Conservation (phyloP, 768 basidiomycete species). For the Lactifluus volemus region DNA sequence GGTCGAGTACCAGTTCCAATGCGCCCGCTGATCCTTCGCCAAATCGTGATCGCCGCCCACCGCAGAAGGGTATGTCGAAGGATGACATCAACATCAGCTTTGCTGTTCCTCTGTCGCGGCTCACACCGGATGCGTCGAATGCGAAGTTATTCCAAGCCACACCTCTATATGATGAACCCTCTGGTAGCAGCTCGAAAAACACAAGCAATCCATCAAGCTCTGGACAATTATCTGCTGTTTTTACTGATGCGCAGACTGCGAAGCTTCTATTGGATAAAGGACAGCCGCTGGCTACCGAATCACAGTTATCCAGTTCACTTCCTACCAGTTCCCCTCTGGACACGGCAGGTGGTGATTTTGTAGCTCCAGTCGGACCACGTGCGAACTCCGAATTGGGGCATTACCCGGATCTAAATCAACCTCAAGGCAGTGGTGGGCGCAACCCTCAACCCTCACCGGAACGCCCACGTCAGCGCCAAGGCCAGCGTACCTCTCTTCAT, state of each 20-base stretch:
- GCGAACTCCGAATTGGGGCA: conserved; percentile 80
- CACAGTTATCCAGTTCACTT: conserved; percentile 54
- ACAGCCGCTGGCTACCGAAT: conserved; percentile 45
- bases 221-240: conserved; percentile 26
- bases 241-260: conserved; percentile 33
- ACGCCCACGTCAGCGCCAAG: conserved; percentile 44
- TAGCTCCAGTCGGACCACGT: conserved; percentile 35
- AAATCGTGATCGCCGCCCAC: conserved; percentile 10
- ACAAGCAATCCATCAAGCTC: conserved; percentile 41
- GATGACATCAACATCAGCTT: conserved; percentile 51
- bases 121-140: conserved; percentile 45
- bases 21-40: conserved; percentile 33
- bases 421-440: conserved; percentile 26
- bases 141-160: conserved; percentile 51
- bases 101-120: conserved; percentile 48
- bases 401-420: conserved; percentile 55
- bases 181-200: conserved; percentile 31
- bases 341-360: conserved; percentile 21
- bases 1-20: conserved; percentile 48
- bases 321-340: conserved; percentile 41
- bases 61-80: conserved; percentile 38
- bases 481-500: conserved; percentile 55
- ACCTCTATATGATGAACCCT: conserved; percentile 23
- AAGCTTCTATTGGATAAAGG: conserved; percentile 38
- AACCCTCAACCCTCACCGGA: conserved; percentile 46